Base-by-base conservation (phyloP, 1,139 yeast species). In the Hanseniaspora sp. region DNA sequence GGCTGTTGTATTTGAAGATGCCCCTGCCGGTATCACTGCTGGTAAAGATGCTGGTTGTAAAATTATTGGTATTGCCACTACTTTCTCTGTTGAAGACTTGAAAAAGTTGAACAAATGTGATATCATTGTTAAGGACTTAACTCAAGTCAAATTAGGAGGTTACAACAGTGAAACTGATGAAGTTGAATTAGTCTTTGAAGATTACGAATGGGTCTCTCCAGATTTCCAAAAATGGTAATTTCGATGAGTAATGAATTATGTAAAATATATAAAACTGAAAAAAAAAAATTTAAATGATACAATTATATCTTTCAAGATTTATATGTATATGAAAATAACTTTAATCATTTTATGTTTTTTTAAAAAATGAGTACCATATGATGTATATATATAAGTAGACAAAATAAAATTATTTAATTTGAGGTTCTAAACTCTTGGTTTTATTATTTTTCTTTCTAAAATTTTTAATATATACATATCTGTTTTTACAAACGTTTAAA, bases 11-110 rank as follows among this genome's bases (percentile, higher is more conserved):
- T 84, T 84, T 64, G 92, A 83, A 71, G 92, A 83, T 65, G 90
- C 92, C 48, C 88, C 88, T 55, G 92, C 90, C 51, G 95, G 95
- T 67, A 82, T 86, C 61, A 73, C 77, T 59, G 92, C 95, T 49
- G 95, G 95, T 69, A 79, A 82, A 66, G 86, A 78, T 60, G 86
- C 94, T 35, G 95, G 94, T 61, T 90, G 94, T 64, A 75, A 77
- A 67, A 82, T 85, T 59, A 78, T 86, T 62, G 95, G 95, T 65
- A 80, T 86, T 69, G 86, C 92, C 61, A 82, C 92, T 57, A 82
- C 94, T 53, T 85, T 83, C 67, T 79, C 76, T 59, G 77, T 86
- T 40, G 82, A 80, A 61, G 74, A 76, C 68, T 81, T 86, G 57
- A 78, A 81, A 69, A 77, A 73, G 54, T 77, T 86, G 49, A 95